Base-by-base conservation (phyloP, 306 rosid species). In the Acacia melanoxylon region DNA sequence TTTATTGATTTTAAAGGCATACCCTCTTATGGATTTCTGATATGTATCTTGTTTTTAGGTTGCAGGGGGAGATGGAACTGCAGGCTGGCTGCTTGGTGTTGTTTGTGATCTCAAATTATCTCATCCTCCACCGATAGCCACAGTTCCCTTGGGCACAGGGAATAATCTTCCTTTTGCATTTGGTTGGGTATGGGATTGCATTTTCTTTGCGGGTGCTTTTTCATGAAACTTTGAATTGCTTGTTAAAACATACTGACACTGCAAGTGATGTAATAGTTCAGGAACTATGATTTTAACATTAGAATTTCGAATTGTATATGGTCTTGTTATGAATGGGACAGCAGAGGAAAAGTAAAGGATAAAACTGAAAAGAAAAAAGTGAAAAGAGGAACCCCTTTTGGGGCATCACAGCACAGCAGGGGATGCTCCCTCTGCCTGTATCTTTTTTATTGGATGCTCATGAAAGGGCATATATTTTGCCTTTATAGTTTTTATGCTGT, bases 41-140 rank as follows among this genome's bases (percentile, higher is more conserved):
- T 51, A 6, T 37, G 71, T 56, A 42, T 24, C 10, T 73, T 66
- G 76, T 48, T 58, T 82, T 78, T 78, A 95, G 99, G 99, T 89
- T 91, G 99, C 99, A 74, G 98, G 98, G 68, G 99, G 99, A 3
- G 98, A 95, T 88, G 99, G 99, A 90, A 95, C 99, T 33, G 98
- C 99, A 63, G 97, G 98, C 11, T 95, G 99, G 99, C 93, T 95
- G 72, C 99, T 95, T 84, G 98, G 99, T 78, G 98, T 93, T 86
- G 96, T 95, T 88, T 92, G 94, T 83, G 99, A 95, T 85, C 94
- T 95, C 72, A 92, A 86, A 86, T 85, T 93, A 72, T 89, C 99
- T 83, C 94, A 86, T 87, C 83, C 97, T 17, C 99, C 98, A 0
- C 91, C 98, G 44, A 86, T 95, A 68, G 99, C 96, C 17, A 93